Percentiles rank a stretch among this genome's conserved stretches.
These are phyloP conservation scores for Helotiales sp. DNA, from an alignment of 2,329 filamentous ascomycete species.

Conservation along the genomic window DNA sequence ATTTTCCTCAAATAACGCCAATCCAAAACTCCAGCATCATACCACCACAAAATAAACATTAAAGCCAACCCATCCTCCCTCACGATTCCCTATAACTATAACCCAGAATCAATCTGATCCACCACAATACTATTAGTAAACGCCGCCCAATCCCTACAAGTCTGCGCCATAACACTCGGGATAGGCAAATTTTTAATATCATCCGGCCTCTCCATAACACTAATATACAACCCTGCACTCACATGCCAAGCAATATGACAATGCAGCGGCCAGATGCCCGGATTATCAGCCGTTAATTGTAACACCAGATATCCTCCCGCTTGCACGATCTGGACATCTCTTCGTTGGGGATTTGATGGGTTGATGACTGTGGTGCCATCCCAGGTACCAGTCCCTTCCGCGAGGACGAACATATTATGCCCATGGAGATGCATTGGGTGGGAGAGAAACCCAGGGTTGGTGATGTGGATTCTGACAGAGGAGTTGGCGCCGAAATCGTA, in stretches of 20 bases:
- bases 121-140: conserved; percentile 26
- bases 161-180: conserved; percentile 52
- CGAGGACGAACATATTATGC: conserved; percentile 68
- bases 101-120: conserved; percentile 17
- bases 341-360: conserved; percentile 48
- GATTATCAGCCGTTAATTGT: conserved; percentile 50
- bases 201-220: conserved; percentile 40
- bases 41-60: too few species aligned
- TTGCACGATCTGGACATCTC: conserved; percentile 50
- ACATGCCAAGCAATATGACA: conserved; percentile 55
- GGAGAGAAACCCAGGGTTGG: conserved; percentile 45
- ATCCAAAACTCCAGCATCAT: too few species aligned
- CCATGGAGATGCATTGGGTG: conserved; percentile 72
- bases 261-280: conserved; percentile 53
- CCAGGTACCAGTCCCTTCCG: conserved; percentile 44
- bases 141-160: conserved; percentile 51
- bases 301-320: conserved; percentile 43
- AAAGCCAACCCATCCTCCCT: too few species aligned
- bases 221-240: conserved; percentile 41
- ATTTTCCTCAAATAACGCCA: too few species aligned
- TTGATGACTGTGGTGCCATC: conserved; percentile 36
- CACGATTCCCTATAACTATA: too few species aligned
- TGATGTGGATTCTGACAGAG: conserved; percentile 57
- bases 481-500: conserved; percentile 51
- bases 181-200: conserved; percentile 44